Conservation (phyloP, 1,139 yeast species). For the Arxiozyma heterogenica region DNA sequence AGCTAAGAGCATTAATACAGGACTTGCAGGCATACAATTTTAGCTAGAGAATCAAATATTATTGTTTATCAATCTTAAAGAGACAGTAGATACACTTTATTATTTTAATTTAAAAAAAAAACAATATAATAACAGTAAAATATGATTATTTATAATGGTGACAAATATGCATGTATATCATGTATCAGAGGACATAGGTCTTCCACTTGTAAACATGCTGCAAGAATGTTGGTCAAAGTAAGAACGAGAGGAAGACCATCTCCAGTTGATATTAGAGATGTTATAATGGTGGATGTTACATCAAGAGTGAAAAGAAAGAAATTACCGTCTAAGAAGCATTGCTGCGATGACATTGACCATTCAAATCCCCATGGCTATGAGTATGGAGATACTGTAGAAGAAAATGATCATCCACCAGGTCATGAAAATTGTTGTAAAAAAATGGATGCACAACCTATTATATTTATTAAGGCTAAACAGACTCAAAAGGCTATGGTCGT, state of each 20-base stretch:
- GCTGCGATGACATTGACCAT: neutral
- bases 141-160: constrained; percentile 81
- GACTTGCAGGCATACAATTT: neutral
- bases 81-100: neutral
- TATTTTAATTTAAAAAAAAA: too few species aligned
- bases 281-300: constrained; percentile 27
- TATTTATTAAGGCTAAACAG: constrained; percentile 24
- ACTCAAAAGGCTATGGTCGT: constrained; percentile 25
- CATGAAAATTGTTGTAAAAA: constrained; percentile 12
- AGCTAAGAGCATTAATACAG: too few species aligned
- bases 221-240: constrained; percentile 76
- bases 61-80: neutral
- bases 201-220: constrained; percentile 73
- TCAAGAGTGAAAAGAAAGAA: constrained; percentile 17
- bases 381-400: neutral
- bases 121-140: neutral
- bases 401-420: neutral
- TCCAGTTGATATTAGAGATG: constrained; percentile 27
- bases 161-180: constrained; percentile 80
- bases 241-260: constrained; percentile 77
- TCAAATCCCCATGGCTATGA: neutral
- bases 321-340: neutral
- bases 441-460: constrained; percentile 27
- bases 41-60: neutral
- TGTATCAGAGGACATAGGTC: constrained; percentile 93